Base-by-base conservation (phyloP, 331 rosid genomes). In the Pyracantha coccinea region DNA sequence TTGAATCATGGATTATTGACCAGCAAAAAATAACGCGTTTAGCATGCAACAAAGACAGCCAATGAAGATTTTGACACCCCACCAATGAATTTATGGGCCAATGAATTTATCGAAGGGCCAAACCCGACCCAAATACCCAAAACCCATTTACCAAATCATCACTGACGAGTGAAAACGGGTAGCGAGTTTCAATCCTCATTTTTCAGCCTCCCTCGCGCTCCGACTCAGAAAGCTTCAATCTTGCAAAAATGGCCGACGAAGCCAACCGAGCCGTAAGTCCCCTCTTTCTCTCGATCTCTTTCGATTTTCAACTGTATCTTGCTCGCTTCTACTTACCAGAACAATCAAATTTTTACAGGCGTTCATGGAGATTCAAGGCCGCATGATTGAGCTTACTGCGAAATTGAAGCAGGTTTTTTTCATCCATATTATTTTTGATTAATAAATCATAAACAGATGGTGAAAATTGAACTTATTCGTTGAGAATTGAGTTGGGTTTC, bases 361-460 rank as follows among this genome's bases (percentile, higher is more conserved):
- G 38, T 94, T 94, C 77, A 44, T 90, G 78, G 97, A 94, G 83
- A 92, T 88, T 81, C 99, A 94, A 84, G 86, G 93, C 80, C 96
- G 90, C 78, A 90, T 92, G 96, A 88, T 94, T 45, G 97, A 94
- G 79, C 86, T 79, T 75, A 88, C 96, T 31, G 89, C 87, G 35
- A 94, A 88, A 82, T 57, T 90, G 50, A 94, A 94, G 89, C 99
- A 94, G 99, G 97, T 88, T 16, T 19, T 52, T 8, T 10, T 20
- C 5, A 8, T 57, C 12, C 15, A 3, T 23, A n/a, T 9, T 33
- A 11, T 50, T 7, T 28, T 14, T 66, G 1, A 23, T 53, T 4
- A 44, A 20, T 44, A 13, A 32, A 29, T 28, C 20, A 8, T 16
- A 8, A 27, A 50, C 17, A 16, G 8, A 17, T 2, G 68, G 11